Evolutionary conservation across 2,329 filamentous ascomycete species (phyloP).

Genomic region (Ophioceras dolichostomum): DNA sequence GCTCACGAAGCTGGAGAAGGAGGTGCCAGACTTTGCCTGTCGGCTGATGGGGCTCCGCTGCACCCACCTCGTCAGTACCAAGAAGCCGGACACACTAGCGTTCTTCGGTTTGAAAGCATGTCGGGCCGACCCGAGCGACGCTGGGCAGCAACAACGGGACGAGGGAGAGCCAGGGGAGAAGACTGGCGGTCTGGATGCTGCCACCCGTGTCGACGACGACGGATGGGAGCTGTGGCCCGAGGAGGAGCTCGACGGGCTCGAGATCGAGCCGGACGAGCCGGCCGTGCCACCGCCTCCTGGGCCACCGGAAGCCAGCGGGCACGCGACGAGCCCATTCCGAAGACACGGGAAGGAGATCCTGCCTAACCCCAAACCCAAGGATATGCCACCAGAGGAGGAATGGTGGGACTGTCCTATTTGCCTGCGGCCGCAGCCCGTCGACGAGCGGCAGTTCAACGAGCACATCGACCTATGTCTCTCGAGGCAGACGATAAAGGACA

Average conservation of each 20-base stretch:
- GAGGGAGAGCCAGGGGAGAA: too few species aligned
- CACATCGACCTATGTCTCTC: conserved; percentile 92
- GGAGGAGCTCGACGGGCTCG: background rate
- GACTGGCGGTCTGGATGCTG: background rate
- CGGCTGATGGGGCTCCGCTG: conserved; percentile 82
- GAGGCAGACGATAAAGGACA: conserved; percentile 72
- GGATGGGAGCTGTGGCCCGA: conserved; percentile 3
- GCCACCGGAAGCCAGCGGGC: conserved; percentile 28
- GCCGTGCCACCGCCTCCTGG: too few species aligned
- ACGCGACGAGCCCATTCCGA: conserved; percentile 17
- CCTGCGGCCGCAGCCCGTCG: conserved; percentile 56
- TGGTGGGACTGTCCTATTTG: conserved; percentile 88
- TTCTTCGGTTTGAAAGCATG: conserved; percentile 60
- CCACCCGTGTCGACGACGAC: conserved; percentile 5
- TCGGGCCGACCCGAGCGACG: conserved; percentile 5
- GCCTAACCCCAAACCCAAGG: conserved; percentile 30
- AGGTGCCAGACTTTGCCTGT: conserved; percentile 66
- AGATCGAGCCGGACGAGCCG: background rate
- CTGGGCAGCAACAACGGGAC: conserved; percentile 16
- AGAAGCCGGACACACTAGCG: conserved; percentile 61
- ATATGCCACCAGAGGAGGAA: conserved; percentile 25
- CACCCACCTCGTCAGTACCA: conserved; percentile 76
- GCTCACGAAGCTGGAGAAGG: conserved; percentile 70
- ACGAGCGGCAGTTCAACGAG: conserved; percentile 72
- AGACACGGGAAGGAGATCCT: conserved; percentile 40